Conservation (phyloP, 2,329 filamentous ascomycete species). For the Fusarium mangiferae region DNA sequence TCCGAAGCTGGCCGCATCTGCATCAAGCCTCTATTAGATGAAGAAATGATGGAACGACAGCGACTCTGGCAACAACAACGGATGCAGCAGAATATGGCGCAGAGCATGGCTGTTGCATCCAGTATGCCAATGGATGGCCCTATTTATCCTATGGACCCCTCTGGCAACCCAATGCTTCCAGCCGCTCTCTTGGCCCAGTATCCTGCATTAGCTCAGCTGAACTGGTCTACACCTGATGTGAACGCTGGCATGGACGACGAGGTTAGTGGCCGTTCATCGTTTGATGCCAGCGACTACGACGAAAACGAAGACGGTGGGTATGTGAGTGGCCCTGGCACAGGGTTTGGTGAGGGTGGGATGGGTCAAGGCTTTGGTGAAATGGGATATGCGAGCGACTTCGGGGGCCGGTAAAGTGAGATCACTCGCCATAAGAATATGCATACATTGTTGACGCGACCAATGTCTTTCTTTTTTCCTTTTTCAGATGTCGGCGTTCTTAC, state of each 20-base stretch:
- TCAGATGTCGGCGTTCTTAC: slow-evolving; percentile 23
- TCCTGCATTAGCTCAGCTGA: slow-evolving; percentile 88
- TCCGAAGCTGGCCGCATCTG: slow-evolving; percentile 96
- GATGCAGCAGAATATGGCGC: slow-evolving; percentile 71
- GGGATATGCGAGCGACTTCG: slow-evolving; percentile 45
- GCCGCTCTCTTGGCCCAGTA: slow-evolving; percentile 91
- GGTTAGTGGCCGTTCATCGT: slow-evolving; percentile 81
- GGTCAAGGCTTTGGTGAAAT: slow-evolving; percentile 60
- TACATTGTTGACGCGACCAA: slow-evolving; percentile 11
- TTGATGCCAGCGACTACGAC: slow-evolving; percentile 83
- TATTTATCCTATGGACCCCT: slow-evolving; percentile 64
- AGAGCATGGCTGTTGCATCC: slow-evolving; percentile 66
- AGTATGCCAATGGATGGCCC: slow-evolving; percentile 68
- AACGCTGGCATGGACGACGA: slow-evolving; percentile 79
- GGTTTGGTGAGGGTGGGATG: slow-evolving; percentile 67
- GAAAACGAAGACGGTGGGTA: slow-evolving; percentile 78
- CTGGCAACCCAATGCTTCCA: slow-evolving; percentile 76
- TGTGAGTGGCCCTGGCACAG: slow-evolving; percentile 70
- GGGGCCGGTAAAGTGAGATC: slow-evolving; percentile 33
- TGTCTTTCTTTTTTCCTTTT: slow-evolving; percentile 8
- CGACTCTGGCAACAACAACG: slow-evolving; percentile 78
- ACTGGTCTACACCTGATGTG: slow-evolving; percentile 77
- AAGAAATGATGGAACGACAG: slow-evolving; percentile 87
- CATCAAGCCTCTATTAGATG: slow-evolving; percentile 96
- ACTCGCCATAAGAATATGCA: not conserved